Percentiles rank a stretch among this genome's conserved stretches.
phyloP scores from a whole-genome alignment of 2,329 filamentous ascomycete genomes.

The Stagonosporopsis rhizophila region DNA sequence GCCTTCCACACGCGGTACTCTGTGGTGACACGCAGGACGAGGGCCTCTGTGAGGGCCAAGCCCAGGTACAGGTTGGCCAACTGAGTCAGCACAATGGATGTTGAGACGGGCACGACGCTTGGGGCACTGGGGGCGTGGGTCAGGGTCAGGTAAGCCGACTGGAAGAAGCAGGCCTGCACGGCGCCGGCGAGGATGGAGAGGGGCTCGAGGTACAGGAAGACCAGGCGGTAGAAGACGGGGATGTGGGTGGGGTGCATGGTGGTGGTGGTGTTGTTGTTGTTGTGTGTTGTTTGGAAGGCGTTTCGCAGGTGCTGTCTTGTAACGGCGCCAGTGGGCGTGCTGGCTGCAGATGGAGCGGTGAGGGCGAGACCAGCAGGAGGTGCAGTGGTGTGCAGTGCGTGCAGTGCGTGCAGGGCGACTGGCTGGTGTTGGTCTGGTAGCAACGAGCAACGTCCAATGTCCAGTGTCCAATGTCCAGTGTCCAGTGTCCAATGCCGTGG shows the following conservation, averaged over 20 bases:
- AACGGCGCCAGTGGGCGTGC: neutral
- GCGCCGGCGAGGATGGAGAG: conserved; percentile 61
- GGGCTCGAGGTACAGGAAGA: conserved; percentile 78
- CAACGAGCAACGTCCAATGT: too few relatives aligned
- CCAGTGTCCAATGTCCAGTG: too few relatives aligned
- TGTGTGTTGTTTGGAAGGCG: conserved; percentile 22
- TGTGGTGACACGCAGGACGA: conserved; percentile 73
- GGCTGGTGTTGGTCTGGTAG: neutral
- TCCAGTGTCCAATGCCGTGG: too few relatives aligned
- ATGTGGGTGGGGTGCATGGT: conserved; percentile 52
- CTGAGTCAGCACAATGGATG: conserved; percentile 73
- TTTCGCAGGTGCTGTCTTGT: conserved; percentile 14
- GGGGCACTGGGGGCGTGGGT: conserved; percentile 65
- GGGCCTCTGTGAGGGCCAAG: conserved; percentile 78
- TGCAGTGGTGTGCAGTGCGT: neutral
- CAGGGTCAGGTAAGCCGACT: conserved; percentile 66
- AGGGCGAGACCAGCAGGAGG: neutral
- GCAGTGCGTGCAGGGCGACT: neutral
- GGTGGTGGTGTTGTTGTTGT: neutral
- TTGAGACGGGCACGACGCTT: conserved; percentile 61
- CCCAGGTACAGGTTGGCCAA: conserved; percentile 80
- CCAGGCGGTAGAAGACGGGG: conserved; percentile 69
- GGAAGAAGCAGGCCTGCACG: conserved; percentile 60
- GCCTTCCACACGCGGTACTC: conserved; percentile 74
- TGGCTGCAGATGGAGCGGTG: conserved; percentile 6